These are phyloP conservation scores for Nidula niveotomentosa DNA, from an alignment of 1,284 basidiomycete species.

Conservation along the genomic window DNA sequence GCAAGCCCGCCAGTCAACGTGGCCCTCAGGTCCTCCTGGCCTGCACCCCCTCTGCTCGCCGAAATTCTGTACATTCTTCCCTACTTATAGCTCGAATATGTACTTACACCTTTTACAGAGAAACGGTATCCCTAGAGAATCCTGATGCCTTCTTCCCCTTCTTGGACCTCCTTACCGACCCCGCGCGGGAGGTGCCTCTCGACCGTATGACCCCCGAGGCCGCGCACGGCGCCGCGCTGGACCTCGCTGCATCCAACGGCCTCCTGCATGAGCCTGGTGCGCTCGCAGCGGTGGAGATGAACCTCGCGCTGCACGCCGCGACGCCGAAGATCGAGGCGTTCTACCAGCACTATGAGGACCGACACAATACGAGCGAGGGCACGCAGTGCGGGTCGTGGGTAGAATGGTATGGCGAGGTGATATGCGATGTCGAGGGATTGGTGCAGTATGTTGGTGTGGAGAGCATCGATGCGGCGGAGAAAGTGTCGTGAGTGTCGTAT, in stretches of 20 bases:
- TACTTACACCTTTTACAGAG: slow-evolving; percentile 26
- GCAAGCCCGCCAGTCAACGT: slow-evolving; percentile 76
- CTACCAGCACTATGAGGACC: slow-evolving; percentile 62
- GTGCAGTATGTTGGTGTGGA: slow-evolving; percentile 56
- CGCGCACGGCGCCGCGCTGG: slow-evolving; percentile 53
- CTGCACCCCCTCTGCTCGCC: slow-evolving; percentile 69
- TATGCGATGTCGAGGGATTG: slow-evolving; percentile 72
- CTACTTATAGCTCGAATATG: slow-evolving; percentile 1
- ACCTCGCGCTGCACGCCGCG: slow-evolving; percentile 66
- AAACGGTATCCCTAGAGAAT: slow-evolving; percentile 58
- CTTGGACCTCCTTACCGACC: slow-evolving; percentile 61
- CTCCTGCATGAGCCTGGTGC: slow-evolving; percentile 48
- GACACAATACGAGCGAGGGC: slow-evolving; percentile 30
- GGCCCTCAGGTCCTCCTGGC: slow-evolving; percentile 47
- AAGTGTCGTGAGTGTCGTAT: slow-evolving; percentile 20
- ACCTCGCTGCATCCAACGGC: slow-evolving; percentile 45
- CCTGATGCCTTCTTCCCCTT: slow-evolving; percentile 70
- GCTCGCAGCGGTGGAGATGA: slow-evolving; percentile 55
- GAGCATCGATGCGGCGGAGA: slow-evolving; percentile 42
- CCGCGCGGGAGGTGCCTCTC: slow-evolving; percentile 35
- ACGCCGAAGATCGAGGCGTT: slow-evolving; percentile 75
- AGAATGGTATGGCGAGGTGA: slow-evolving; percentile 80
- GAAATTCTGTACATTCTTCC: slow-evolving; percentile 73
- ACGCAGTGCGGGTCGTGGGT: slow-evolving; percentile 79
- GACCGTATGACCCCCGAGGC: slow-evolving; percentile 44